Evolutionary conservation across 768 basidiomycete genomes (phyloP).

Genomic region (Amanita rimosa): DNA sequence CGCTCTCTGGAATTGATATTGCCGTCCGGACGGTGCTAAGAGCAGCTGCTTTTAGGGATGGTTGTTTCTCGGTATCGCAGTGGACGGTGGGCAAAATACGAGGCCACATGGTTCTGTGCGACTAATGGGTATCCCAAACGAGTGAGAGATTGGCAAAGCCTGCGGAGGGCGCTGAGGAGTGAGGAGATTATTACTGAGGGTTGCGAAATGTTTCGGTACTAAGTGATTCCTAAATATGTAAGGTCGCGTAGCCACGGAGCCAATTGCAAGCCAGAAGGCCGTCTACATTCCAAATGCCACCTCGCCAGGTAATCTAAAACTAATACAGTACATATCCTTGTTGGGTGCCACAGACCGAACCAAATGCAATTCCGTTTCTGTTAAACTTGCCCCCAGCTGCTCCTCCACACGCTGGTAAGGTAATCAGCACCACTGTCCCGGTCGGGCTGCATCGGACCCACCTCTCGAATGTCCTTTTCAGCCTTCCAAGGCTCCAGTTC

Average conservation of each 20-base stretch:
- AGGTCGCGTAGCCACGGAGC: neutral
- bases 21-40: constrained; percentile 57
- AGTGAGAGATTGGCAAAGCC: constrained; percentile 3
- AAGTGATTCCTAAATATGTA: neutral
- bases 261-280: neutral
- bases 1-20: constrained; percentile 65
- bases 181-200: neutral
- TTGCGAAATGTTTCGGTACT: neutral
- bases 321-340: constrained; percentile 97
- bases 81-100: constrained; percentile 38
- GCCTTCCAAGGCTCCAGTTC: constrained; percentile 62
- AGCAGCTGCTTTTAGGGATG: constrained; percentile 39
- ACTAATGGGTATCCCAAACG: constrained; percentile 18
- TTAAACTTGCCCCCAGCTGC: constrained; percentile 43
- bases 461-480: constrained; percentile 69
- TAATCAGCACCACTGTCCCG: constrained; percentile 8
- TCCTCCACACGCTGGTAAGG: constrained; percentile 57
- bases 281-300: constrained; percentile 20
- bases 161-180: neutral
- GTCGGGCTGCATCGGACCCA: constrained; percentile 23
- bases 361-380: constrained; percentile 45
- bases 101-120: constrained; percentile 23
- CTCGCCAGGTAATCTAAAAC: constrained; percentile 45
- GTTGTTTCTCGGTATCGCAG: constrained; percentile 38
- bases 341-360: constrained; percentile 92